Conservation (phyloP, 148 eudicot species). For the Suaeda aralocaspica region DNA sequence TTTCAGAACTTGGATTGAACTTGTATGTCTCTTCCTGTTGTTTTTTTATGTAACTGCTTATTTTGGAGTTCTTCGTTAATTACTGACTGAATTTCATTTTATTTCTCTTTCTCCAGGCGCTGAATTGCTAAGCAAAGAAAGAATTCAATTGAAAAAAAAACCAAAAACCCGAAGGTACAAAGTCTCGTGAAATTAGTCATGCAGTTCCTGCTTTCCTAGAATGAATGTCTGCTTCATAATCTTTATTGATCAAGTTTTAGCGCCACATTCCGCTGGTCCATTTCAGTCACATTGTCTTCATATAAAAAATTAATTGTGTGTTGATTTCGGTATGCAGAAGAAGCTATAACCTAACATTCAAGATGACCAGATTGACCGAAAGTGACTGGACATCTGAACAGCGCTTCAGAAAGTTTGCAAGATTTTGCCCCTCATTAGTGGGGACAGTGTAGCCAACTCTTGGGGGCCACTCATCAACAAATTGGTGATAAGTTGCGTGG, state of each 20-base stretch:
- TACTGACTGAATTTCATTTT: slow-evolving; percentile 14
- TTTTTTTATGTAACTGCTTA: neutral
- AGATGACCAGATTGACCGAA: slow-evolving; percentile 33
- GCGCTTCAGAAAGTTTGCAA: slow-evolving; percentile 22
- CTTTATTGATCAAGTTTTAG: neutral
- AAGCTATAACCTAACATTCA: slow-evolving; percentile 23
- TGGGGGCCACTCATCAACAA: slow-evolving; percentile 26
- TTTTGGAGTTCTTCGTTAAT: slow-evolving; percentile 13
- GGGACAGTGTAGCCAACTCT: slow-evolving; percentile 24
- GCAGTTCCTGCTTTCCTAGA: neutral
- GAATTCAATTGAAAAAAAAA: too few species aligned
- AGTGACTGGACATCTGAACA: slow-evolving; percentile 28
- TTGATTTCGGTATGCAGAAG: slow-evolving; percentile 18
- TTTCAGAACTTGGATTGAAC: slow-evolving; percentile 66
- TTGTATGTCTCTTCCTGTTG: slow-evolving; percentile 40
- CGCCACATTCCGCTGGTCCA: neutral
- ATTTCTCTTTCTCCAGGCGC: slow-evolving; percentile 62
- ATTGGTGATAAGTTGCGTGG: slow-evolving; percentile 24
- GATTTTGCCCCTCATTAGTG: slow-evolving; percentile 17
- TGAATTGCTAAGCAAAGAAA: slow-evolving; percentile 59
- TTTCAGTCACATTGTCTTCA: neutral
- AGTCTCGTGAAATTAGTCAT: neutral
- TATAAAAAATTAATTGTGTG: too few species aligned
- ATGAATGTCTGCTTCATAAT: neutral
- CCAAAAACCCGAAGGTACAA: slow-evolving; percentile 53